These are phyloP conservation scores for Cryptococcus wingfieldii DNA, from an alignment of 1,284 basidiomycete species.

Conservation along the genomic window DNA sequence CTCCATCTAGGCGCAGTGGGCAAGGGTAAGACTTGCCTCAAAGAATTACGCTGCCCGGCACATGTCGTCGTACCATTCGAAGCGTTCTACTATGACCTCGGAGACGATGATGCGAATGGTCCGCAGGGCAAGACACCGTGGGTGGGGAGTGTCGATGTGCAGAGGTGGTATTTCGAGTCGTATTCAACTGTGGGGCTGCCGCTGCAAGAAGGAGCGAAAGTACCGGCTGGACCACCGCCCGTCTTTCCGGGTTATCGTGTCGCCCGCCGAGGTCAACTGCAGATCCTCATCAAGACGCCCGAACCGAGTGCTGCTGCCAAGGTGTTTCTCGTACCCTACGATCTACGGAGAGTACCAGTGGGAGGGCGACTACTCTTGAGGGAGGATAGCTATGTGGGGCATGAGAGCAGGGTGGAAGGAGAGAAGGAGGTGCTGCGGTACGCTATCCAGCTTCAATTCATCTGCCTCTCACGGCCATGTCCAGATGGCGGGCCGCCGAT, in stretches of 20 bases:
- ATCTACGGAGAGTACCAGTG: constrained; percentile 45
- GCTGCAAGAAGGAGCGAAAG: not conserved
- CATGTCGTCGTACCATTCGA: constrained; percentile 37
- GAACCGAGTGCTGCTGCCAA: constrained; percentile 46
- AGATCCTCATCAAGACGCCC: constrained; percentile 53
- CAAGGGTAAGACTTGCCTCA: constrained; percentile 26
- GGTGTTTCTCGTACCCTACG: constrained; percentile 54
- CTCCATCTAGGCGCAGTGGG: constrained; percentile 29
- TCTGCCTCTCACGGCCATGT: constrained; percentile 19
- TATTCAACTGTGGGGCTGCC: not conserved
- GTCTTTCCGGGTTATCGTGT: constrained; percentile 53
- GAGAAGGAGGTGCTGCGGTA: constrained; percentile 43
- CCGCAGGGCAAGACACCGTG: constrained; percentile 34
- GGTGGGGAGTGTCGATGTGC: constrained; percentile 44
- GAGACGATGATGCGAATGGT: constrained; percentile 7
- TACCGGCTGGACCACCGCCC: constrained; percentile 24
- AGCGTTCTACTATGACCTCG: constrained; percentile 45
- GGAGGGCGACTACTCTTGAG: constrained; percentile 42
- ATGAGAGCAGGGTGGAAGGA: not conserved
- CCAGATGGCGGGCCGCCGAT: constrained; percentile 5
- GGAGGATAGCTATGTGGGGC: constrained; percentile 38
- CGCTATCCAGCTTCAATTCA: constrained; percentile 51
- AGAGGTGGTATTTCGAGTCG: constrained; percentile 29
- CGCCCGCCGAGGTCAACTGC: constrained; percentile 52
- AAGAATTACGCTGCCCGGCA: constrained; percentile 29